phyloP scores from a whole-genome alignment of 176 grass and related monocot genomes.

The Hordeum marinum region DNA sequence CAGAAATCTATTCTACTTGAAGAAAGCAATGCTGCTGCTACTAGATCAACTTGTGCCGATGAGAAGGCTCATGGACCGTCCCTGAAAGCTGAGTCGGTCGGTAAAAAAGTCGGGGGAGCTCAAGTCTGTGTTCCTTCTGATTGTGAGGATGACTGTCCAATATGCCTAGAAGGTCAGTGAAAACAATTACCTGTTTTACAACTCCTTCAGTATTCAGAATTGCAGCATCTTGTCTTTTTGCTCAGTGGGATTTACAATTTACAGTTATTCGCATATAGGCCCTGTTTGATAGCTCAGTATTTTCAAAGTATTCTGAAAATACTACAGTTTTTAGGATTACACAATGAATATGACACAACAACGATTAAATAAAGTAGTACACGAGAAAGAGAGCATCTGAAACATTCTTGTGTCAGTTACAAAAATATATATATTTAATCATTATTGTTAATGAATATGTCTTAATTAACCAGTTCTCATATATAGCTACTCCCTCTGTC shows the following conservation, averaged over 20 bases:
- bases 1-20: constrained; percentile 18
- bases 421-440: neutral
- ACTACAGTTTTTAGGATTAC: no score
- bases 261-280: neutral
- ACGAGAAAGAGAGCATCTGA: neutral
- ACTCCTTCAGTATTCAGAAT: neutral
- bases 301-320: no score
- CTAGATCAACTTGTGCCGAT: constrained; percentile 16
- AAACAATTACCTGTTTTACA: neutral
- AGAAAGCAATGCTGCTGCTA: constrained; percentile 24
- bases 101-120: neutral
- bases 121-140: constrained; percentile 29
- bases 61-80: constrained; percentile 22
- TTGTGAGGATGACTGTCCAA: constrained; percentile 60
- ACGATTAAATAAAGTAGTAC: neutral
- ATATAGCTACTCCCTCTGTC: neutral
- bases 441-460: neutral
- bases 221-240: neutral
- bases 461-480: constrained; percentile 15
- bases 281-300: no score
- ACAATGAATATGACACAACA: no score
- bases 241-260: neutral
- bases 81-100: constrained; percentile 24
- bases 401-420: neutral
- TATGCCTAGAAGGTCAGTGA: constrained; percentile 71